Evolutionary conservation across 2,329 filamentous ascomycete species (phyloP).

Genomic region (Fusarium irregulare): DNA sequence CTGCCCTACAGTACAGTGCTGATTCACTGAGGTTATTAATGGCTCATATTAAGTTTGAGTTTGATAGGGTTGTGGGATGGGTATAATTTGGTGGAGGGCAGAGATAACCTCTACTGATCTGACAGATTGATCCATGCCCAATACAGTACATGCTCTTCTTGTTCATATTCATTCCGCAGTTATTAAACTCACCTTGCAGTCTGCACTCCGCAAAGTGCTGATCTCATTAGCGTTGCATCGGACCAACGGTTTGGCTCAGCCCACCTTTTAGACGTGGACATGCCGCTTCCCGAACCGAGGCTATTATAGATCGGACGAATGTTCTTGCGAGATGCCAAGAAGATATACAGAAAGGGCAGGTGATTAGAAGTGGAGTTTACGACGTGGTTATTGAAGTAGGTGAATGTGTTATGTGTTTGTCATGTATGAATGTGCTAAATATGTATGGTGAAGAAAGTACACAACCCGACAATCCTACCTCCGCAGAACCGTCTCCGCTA

Average conservation of each 20-base stretch:
- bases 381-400: too few species aligned
- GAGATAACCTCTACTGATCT: too few species aligned
- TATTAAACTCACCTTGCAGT: background rate
- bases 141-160: accelerated
- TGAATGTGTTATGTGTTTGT: background rate
- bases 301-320: background rate
- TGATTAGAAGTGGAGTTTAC: too few species aligned
- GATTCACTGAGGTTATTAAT: too few species aligned
- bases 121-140: background rate
- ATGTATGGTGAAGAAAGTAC: background rate
- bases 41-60: background rate
- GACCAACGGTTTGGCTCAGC: background rate
- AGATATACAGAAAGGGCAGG: background rate
- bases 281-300: background rate
- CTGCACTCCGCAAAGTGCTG: background rate
- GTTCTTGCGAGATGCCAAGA: background rate
- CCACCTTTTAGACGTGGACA: background rate
- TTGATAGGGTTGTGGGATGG: accelerated
- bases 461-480: background rate
- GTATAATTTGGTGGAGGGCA: too few species aligned
- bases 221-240: background rate
- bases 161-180: too few species aligned
- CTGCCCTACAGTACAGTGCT: background rate
- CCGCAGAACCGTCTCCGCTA: too few species aligned
- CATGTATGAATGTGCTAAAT: background rate